Evolutionary conservation across 2,329 filamentous ascomycete species (phyloP).

Genomic region (Curvularia eragrostidis): DNA sequence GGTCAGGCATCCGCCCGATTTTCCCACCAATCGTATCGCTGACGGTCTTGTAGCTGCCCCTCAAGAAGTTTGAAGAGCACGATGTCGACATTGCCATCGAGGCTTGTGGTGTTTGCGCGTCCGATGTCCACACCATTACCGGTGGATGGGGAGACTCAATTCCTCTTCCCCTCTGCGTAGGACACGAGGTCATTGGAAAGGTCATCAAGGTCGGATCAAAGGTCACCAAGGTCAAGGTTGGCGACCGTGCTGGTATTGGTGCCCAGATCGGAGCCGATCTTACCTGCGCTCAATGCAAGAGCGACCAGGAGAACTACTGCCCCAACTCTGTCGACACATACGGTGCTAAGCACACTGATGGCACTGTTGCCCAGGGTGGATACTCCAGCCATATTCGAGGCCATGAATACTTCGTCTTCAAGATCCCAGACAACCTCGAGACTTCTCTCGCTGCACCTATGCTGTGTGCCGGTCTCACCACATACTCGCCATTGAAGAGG

Average conservation of each 20-base stretch:
- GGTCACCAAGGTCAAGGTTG: constrained; percentile 57
- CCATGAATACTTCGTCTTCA: constrained; percentile 77
- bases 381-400: constrained; percentile 72
- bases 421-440: constrained; percentile 76
- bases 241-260: constrained; percentile 58
- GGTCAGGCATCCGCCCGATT: constrained; percentile 44
- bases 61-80: constrained; percentile 85
- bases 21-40: constrained; percentile 11
- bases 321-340: constrained; percentile 59
- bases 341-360: constrained; percentile 59
- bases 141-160: constrained; percentile 69
- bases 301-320: constrained; percentile 62
- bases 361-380: constrained; percentile 71
- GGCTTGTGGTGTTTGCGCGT: constrained; percentile 58
- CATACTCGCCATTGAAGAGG: constrained; percentile 77
- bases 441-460: constrained; percentile 72
- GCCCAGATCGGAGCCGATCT: constrained; percentile 59
- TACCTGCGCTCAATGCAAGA: constrained; percentile 60
- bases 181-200: constrained; percentile 65
- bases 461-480: constrained; percentile 84
- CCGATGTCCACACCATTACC: constrained; percentile 57
- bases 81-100: constrained; percentile 90
- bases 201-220: constrained; percentile 59
- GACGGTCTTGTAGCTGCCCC: constrained; percentile 65
- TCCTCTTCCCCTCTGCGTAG: constrained; percentile 69